Base-by-base conservation (phyloP, 805 yeast genomes). In the Ascoidea rubescens region DNA sequence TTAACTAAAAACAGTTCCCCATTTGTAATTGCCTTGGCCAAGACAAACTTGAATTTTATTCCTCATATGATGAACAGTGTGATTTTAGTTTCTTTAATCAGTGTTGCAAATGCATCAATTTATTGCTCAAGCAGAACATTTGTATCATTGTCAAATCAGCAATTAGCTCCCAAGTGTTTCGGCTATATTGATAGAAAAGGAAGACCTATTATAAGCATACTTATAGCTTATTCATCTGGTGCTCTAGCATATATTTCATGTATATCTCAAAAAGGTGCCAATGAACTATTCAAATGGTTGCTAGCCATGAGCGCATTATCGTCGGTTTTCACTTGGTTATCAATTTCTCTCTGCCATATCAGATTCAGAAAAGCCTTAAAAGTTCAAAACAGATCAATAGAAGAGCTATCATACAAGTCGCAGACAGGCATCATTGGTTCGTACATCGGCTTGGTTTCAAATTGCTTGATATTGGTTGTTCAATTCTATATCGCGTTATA, bases 171-270 rank as follows among this genome's bases (percentile, higher is more conserved):
- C 54, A 69, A 68, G 56, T 58, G 65, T 59, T 60, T 75, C 56
- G 76, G 73, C 50, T 77, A 75, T 56, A 70, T 79, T 52, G 84
- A 80, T 64, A 72, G 74, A 58, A 64, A 70, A 47, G 83, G 84
- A 49, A 73, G 84, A 61, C 87, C 88, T 16, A 64, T 78, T 47
- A 69, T 72, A 47, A 79, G 84, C n/a, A 66, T 80, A 50, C 52
- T 71, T 30, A 59, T 74, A 48, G 75, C 84, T n/a, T 70, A 77
- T 52, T 58, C 74, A 10, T 68, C 79, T 60, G 85, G 84, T 50
- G 65, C 80, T 55, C 73, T 84, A 52, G 77, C 85, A 54, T 84
- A 82, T 66, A 72, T 84, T 59, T 84, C 87, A 21, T 81, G 84
- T 17, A 71, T 78, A 46, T 67, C 78, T 50, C 74, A 79, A 52